Conservation (phyloP, 768 basidiomycete species). For the Brasilioporus rufonigricans region DNA sequence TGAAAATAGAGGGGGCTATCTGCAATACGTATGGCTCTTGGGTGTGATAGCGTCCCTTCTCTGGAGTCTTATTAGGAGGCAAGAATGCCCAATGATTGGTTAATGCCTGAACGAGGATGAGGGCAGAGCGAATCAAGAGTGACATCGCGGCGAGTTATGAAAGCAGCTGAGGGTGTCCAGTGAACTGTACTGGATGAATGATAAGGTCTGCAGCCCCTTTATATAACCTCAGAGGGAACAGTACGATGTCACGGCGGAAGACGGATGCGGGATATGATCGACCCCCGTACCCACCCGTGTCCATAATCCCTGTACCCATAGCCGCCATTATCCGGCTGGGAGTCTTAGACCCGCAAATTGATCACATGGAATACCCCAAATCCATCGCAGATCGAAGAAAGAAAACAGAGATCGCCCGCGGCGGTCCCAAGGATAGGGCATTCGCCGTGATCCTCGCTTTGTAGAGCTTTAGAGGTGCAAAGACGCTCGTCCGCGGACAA, state of each 20-base stretch:
- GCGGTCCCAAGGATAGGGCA: background rate
- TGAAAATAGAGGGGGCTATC: slow-evolving; percentile 56
- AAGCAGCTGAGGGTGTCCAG: background rate
- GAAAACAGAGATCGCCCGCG: background rate
- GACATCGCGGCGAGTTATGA: slow-evolving; percentile 37
- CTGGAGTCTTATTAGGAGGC: slow-evolving; percentile 54
- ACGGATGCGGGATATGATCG: background rate
- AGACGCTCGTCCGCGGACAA: slow-evolving; percentile 19
- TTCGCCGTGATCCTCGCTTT: background rate
- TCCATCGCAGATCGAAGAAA: background rate
- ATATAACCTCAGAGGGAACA: slow-evolving; percentile 11
- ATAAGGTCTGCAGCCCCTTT: slow-evolving; percentile 8
- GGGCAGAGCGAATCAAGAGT: slow-evolving; percentile 40
- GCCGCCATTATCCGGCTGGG: slow-evolving; percentile 10
- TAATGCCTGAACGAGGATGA: slow-evolving; percentile 48
- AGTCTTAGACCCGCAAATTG: background rate
- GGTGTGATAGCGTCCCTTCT: slow-evolving; percentile 51
- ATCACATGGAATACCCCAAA: background rate
- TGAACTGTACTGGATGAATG: background rate
- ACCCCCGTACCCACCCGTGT: slow-evolving; percentile 3
- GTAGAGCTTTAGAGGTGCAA: background rate
- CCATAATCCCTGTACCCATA: background rate
- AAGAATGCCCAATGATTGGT: slow-evolving; percentile 52
- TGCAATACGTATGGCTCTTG: slow-evolving; percentile 50
- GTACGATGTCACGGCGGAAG: background rate